Conservation (phyloP, 1,284 basidiomycete genomes). For the Termitomyces sp. region DNA sequence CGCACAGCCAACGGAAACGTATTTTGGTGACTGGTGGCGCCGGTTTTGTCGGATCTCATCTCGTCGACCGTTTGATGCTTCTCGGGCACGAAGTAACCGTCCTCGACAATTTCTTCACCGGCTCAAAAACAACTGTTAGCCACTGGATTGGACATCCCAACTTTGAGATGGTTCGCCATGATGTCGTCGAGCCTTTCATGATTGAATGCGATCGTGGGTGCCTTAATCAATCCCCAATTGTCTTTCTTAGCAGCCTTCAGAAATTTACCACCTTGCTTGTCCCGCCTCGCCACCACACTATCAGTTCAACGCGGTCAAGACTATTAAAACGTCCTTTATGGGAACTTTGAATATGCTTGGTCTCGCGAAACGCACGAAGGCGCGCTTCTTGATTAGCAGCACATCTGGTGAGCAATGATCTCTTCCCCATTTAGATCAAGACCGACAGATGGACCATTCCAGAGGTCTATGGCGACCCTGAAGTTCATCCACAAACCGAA, state of each 20-base stretch:
- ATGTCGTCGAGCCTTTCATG: constrained; percentile 95
- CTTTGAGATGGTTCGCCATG: constrained; percentile 96
- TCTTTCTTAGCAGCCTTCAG: constrained; percentile 33
- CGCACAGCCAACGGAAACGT: constrained; percentile 77
- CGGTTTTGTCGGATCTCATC: constrained; percentile 96
- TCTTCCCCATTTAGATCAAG: constrained; percentile 6
- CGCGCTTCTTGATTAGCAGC: constrained; percentile 91
- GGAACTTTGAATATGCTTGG: constrained; percentile 98
- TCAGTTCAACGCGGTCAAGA: constrained; percentile 94
- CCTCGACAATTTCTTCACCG: constrained; percentile 98
- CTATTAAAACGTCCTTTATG: constrained; percentile 97
- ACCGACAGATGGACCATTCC: constrained; percentile 6
- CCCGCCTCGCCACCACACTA: constrained; percentile 95
- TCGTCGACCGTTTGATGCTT: constrained; percentile 95
- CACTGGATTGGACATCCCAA: constrained; percentile 98
- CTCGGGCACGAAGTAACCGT: constrained; percentile 98
- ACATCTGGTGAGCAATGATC: constrained; percentile 65
- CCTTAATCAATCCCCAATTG: constrained; percentile 1
- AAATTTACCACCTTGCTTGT: constrained; percentile 96
- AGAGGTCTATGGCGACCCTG: constrained; percentile 97
- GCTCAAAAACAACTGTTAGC: constrained; percentile 89
- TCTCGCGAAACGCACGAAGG: constrained; percentile 96
- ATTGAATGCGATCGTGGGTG: constrained; percentile 92
- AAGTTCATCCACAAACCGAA: constrained; percentile 93
- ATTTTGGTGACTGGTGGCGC: constrained; percentile 94